Evolutionary conservation across 306 rosid genomes (phyloP).

Genomic region (Pyrus betulifolia): DNA sequence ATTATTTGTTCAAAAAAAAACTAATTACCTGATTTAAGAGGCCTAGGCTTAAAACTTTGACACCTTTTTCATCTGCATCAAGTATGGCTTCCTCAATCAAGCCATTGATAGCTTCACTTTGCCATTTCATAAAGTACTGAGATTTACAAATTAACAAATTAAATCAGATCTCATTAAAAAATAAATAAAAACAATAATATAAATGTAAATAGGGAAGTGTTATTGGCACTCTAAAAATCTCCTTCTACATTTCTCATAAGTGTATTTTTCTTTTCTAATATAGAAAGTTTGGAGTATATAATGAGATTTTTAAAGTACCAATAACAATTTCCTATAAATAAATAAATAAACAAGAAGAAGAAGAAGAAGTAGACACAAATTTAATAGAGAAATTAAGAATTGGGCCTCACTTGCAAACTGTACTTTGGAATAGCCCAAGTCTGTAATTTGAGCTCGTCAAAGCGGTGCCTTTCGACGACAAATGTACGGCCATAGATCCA

Average conservation of each 20-base stretch:
- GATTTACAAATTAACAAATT: not conserved
- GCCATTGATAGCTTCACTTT: constrained; percentile 21
- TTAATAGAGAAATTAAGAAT: not conserved
- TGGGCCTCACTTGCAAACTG: constrained; percentile 3
- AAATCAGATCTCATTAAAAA: not conserved
- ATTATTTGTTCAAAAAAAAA: no score
- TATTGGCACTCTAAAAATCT: no score
- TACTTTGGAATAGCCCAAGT: constrained; percentile 36
- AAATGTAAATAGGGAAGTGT: not conserved
- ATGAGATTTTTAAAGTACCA: no score
- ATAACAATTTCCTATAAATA: not conserved
- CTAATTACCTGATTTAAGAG: constrained; percentile 33
- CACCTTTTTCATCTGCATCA: constrained; percentile 31
- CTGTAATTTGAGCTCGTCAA: constrained; percentile 19
- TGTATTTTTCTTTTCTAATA: no score
- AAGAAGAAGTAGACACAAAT: not conserved
- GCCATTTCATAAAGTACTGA: constrained; percentile 23
- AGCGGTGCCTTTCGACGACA: constrained; percentile 21
- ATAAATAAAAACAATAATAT: not conserved
- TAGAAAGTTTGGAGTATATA: no score
- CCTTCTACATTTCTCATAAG: no score
- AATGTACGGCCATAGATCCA: constrained; percentile 20
- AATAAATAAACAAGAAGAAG: no score
- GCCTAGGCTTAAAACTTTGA: constrained; percentile 31
- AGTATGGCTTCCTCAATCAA: constrained; percentile 29